Base-by-base conservation (phyloP, 108 stramenopile genomes). In the Pseudonitzschia multiseries region DNA sequence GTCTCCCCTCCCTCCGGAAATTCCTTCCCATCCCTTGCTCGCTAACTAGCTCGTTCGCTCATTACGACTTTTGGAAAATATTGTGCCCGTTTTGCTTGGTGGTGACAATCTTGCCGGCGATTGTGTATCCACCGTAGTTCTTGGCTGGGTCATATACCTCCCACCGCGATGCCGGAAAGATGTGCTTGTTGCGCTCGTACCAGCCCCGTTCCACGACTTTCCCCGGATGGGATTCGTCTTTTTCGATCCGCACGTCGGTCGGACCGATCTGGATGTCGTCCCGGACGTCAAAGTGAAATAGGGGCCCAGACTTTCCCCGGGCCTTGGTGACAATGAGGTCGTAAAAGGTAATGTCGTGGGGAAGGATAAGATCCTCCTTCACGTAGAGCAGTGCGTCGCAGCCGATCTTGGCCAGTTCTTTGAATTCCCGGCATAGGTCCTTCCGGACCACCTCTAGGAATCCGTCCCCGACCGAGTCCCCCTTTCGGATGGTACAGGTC, bases 331-430 rank as follows among this genome's bases (percentile, higher is more conserved):
- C 85, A 64, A 99, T 98, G 66, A 99, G 80, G 79, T 98, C 97
- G 72, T 98, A 97, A 76, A 99, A 99, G 31, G 97, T 93, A 14
- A 93, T 79, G 72, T 97, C 89, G 53, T 96, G 93, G 1, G 99
- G 98, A 29, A 99, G 83, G 21, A 99, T 98, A 29, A 99, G 82
- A 84, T 99, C 99, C 76, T 99, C 99, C 86, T 99, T 99, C 79
- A 99, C 95, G 81, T 97, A 99, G 26, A 99, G 65, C 2, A 99
- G 76, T 9, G 86, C 94, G 70, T 98, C 99, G 20, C 88, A 51
- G 14, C 87, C 82, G 0, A 85, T 81, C 57, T 85, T 84, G 0
- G 76, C 63, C 81, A 99, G 79, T 65, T 97, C 95, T 15, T 82
- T 70, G 70, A 98, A 98, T 46, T 97, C 96, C 61, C 79, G 73